Evolutionary conservation across 495 filamentous ascomycete genomes (phyloP), one percentile per base, ranked within the genome.

Genomic region (Aspergillus leporis): DNA sequence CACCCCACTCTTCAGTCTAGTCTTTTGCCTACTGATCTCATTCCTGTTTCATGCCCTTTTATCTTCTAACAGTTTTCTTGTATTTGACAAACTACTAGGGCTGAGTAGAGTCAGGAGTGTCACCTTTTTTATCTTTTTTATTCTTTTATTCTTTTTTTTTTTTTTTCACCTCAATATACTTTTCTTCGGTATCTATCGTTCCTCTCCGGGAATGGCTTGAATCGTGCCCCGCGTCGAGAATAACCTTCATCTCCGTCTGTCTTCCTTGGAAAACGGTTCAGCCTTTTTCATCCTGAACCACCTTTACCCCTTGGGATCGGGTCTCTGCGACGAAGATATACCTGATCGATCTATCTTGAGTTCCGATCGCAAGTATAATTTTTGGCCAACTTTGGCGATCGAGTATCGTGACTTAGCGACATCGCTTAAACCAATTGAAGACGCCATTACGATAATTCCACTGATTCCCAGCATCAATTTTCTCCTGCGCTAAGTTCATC

Each of bases 141-240:
- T 19, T 19, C 18, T 43, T 19, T 43, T 34, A 0, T n/a, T 5
- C 9, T 38, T 31, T 36, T 36, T n/a, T 41, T 32, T 36, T 9
- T 23, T 40, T n/a, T 22, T 12, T 13, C 19, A 7, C 16, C 13
- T 23, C 43, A 23, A 8, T 47, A 22, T 47, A 47, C 19, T 47
- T n/a, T 47, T 3, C 12, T 31, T 32, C 41, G 51, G 53, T 59
- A 53, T 59, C 57, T 22, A 50, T 41, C 51, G 25, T 30, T 48
- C 50, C 41, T 51, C 48, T 23, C 19, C 18, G 54, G 54, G 51
- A 52, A 57, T 60, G 59, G 48, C 63, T 57, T 61, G 53, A 62
- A 52, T 28, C 61, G 49, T 62, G 63, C 60, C 63, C 63, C 63
- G 57, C 63, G 63, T 58, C 51, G 40, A 62, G 38, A 53, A 22